A percentile compares a stretch with the other conserved stretches of the same genome.
Evolutionary conservation across 257 asterid species (phyloP).

Genomic region (Solanum appendiculatum): DNA sequence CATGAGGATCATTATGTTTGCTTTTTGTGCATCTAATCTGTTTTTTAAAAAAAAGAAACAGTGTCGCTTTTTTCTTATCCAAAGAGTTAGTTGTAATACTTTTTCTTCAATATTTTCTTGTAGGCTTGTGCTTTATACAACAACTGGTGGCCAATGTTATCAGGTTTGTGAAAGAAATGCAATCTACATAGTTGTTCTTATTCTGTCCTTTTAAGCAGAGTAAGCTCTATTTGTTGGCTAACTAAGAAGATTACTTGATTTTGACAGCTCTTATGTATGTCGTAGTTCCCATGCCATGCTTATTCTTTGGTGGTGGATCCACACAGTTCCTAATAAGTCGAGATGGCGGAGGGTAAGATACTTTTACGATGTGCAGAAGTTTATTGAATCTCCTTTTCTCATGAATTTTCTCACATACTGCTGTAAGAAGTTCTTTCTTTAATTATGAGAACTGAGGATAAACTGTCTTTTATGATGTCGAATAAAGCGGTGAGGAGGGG

Average conservation of each 20-base stretch:
- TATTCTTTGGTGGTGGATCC: constrained; percentile 95
- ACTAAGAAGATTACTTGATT: not conserved
- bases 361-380: not conserved
- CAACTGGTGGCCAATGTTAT: constrained; percentile 99
- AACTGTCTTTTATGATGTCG: not conserved
- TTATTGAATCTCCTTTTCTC: not conserved
- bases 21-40: not conserved
- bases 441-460: not conserved
- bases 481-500: not conserved
- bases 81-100: not conserved
- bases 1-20: not conserved
- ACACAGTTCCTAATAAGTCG: constrained; percentile 87
- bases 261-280: constrained; percentile 94
- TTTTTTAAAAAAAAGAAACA: not conserved
- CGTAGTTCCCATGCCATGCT: constrained; percentile 94
- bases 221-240: not conserved
- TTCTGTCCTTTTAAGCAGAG: not conserved
- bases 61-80: not conserved
- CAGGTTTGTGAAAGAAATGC: constrained; percentile 43
- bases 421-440: not conserved
- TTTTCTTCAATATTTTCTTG: constrained; percentile 4
- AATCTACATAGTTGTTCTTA: not conserved
- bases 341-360: constrained; percentile 93
- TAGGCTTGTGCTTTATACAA: constrained; percentile 94
- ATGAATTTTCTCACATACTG: not conserved